Conservation (phyloP, 1,139 yeast genomes). For the Lizanozyma gosingica region DNA sequence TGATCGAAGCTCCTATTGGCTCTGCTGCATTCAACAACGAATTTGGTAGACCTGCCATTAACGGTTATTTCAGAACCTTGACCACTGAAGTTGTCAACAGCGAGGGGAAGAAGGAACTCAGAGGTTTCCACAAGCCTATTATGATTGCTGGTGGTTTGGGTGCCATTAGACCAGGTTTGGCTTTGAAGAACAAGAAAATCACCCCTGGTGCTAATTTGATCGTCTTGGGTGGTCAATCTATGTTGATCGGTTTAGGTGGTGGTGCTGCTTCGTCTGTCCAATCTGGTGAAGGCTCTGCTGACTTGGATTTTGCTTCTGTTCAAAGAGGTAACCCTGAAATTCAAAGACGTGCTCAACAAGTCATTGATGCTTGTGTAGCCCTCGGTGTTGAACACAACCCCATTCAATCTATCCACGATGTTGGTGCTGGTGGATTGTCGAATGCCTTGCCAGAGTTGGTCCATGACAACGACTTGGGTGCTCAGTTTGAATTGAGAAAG, state of each 20-base stretch:
- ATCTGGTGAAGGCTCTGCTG: slow-evolving; percentile 93
- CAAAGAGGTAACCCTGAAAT: slow-evolving; percentile 99
- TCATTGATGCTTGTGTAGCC: slow-evolving; percentile 87
- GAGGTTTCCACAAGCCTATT: slow-evolving; percentile 98
- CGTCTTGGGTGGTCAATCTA: slow-evolving; percentile 97
- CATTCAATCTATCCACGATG: slow-evolving; percentile 94
- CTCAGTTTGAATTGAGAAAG: slow-evolving; percentile 82
- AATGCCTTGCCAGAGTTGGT: slow-evolving; percentile 97
- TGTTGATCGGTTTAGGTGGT: slow-evolving; percentile 98
- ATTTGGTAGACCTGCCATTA: slow-evolving; percentile 96
- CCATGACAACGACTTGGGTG: slow-evolving; percentile 95
- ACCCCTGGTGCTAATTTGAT: slow-evolving; percentile 90
- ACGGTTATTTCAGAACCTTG: slow-evolving; percentile 93
- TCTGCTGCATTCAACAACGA: slow-evolving; percentile 98
- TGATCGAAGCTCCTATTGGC: slow-evolving; percentile 97
- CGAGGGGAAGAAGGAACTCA: slow-evolving; percentile 59
- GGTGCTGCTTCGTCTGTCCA: slow-evolving; percentile 98
- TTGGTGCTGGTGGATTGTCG: slow-evolving; percentile 98
- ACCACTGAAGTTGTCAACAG: slow-evolving; percentile 66
- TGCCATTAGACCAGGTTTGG: slow-evolving; percentile 86
- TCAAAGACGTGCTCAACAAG: slow-evolving; percentile 98
- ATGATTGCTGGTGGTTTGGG: slow-evolving; percentile 99
- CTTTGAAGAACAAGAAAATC: slow-evolving; percentile 78
- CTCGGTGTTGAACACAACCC: slow-evolving; percentile 68
- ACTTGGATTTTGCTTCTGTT: slow-evolving; percentile 94